phyloP scores from a whole-genome alignment of 352 stramenopile species.

The Halophytophthora batemanensis region DNA sequence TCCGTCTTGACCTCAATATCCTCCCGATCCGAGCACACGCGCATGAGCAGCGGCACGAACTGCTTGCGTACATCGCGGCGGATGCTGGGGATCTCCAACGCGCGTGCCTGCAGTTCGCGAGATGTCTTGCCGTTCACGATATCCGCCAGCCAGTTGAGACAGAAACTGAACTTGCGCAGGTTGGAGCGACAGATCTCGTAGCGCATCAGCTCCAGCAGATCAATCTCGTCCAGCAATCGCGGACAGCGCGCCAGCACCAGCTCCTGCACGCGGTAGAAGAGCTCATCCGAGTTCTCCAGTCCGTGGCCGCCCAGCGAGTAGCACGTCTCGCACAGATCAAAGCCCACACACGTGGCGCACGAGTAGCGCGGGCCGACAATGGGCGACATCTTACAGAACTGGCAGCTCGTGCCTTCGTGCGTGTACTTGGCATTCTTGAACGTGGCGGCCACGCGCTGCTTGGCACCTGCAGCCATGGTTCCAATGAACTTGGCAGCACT shows the following conservation, averaged over 20 bases:
- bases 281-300: constrained; percentile 81
- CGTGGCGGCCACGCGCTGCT: constrained; percentile 66
- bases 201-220: constrained; percentile 76
- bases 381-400: constrained; percentile 76
- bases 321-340: constrained; percentile 79
- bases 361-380: constrained; percentile 76
- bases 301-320: constrained; percentile 81
- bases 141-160: constrained; percentile 80
- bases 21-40: constrained; percentile 71
- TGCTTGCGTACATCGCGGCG: constrained; percentile 74
- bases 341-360: constrained; percentile 76
- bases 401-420: constrained; percentile 74
- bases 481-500: constrained; percentile 68
- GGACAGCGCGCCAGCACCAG: constrained; percentile 65
- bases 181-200: constrained; percentile 88
- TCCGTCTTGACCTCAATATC: constrained; percentile 86
- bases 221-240: constrained; percentile 56
- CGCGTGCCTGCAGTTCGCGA: constrained; percentile 65
- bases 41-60: constrained; percentile 77
- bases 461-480: constrained; percentile 65
- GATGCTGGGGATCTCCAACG: constrained; percentile 78
- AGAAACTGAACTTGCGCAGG: constrained; percentile 83
- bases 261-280: constrained; percentile 82
- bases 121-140: constrained; percentile 79
- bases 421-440: constrained; percentile 65